Base-by-base conservation (phyloP, 2,329 filamentous ascomycete genomes). In the Nemania serpens region DNA sequence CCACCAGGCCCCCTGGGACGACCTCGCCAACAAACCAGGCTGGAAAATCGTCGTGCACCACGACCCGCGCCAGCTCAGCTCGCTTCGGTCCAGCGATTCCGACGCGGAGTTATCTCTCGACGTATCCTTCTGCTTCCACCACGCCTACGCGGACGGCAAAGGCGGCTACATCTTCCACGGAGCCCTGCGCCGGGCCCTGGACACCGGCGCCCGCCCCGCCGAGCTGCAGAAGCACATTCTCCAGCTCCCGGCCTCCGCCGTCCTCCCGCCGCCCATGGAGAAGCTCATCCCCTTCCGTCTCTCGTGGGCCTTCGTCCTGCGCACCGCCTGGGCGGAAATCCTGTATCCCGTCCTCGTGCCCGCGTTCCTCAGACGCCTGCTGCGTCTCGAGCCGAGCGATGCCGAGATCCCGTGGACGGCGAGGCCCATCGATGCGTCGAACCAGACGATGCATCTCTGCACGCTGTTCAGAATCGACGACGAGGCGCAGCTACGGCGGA, bases 141-240 rank as follows among this genome's bases (percentile, higher is more conserved):
- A 87, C 64, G 75, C 77, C 0, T 73, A 86, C 17, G 76, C 77
- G 22, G 84, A 87, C 63, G 84, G 84, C 1, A 73, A 77, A 12
- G 79, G 79, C 63, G 80, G 78, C 0, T 71, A 73, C 29, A 67
- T 77, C 1, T 85, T 87, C 63, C 84, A 87, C 62, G 70, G 75
- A 33, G 72, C 75, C 1, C 71, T 87, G 0, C 74, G 82, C 3
- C 65, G 71, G 2, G 76, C 81, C 3, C 72, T 86, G 2, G 77
- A 76, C 58, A 54, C 25, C 12, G 25, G 7, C 9, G 11, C 45
- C 12, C 50, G 22, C 15, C 68, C 57, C 3, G 41, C 37, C 6
- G 67, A 56, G 56, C 66, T 67, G n/a, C 58, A 65, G 11, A 53
- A 63, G 20, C 66, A 69, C 55, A 52, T 73, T 2, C 70, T 81